Base-by-base conservation (phyloP, 352 stramenopile species). In the Pythium rhizo-oryzae region DNA sequence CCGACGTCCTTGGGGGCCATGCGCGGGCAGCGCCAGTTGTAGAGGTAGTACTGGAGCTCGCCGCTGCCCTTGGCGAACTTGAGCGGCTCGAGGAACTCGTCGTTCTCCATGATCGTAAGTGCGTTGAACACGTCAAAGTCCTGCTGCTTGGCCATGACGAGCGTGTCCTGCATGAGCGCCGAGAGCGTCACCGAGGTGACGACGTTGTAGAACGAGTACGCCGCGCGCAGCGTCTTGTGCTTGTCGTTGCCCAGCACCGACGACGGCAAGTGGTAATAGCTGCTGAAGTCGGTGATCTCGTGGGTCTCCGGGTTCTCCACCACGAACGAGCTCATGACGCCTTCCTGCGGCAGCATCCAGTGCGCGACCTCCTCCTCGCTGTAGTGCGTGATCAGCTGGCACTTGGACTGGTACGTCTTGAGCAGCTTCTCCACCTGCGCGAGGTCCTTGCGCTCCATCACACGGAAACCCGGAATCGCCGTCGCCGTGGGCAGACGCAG, bases 161-260 rank as follows among this genome's bases (percentile, higher is more conserved):
- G 70, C 35, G 78, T 70, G 65, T 92, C 82, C 46, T 91, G 79
- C 85, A 94, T 90, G 52, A 94, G 69, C 62, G 86, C 30, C 18
- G 60, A 59, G 18, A 93, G 76, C 43, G 78, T 50, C 64, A 92
- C 75, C 15, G 81, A 86, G 18, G 76, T 93, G 33, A 84, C 85
- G 54, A 92, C 82, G 69, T 99, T 99, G 85, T 99, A 99, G 71
- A 99, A 99, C 59, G 92, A 98, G 80, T 99, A 99, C n/a, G 94
- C 97, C 1, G 98, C 98, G 75, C 93, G 90, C n/a, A 99, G 86
- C 49, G 88, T 97, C 41, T 90, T 85, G 82, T 99, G 91, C 79
- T 99, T 98, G 33, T 87, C 70, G 77, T 99, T 87, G 52, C 93
- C 89, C 37, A 99, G 92, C 63, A 99, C 93, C 0, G 96, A 98